These are phyloP conservation scores for Dicorynia guianensis DNA, from an alignment of 306 rosid species.

Conservation along the genomic window DNA sequence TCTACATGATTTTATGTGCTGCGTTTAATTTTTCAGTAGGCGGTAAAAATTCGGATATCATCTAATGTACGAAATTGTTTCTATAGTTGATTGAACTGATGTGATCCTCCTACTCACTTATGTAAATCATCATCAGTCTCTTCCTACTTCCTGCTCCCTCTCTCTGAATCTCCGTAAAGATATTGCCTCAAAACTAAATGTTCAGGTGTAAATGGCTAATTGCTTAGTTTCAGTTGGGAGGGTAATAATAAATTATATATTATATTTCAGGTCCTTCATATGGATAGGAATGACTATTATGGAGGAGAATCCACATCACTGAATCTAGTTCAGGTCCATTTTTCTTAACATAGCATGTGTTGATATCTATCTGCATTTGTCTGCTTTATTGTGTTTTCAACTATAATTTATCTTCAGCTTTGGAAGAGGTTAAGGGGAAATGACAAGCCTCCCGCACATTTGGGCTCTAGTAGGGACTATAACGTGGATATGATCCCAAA, in stretches of 20 bases:
- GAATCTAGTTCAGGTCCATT: slow-evolving; percentile 80
- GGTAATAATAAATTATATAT: background rate
- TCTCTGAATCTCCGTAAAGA: background rate
- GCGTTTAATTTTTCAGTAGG: background rate
- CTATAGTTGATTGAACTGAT: background rate
- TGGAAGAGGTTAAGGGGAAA: slow-evolving; percentile 95
- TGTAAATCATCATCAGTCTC: background rate
- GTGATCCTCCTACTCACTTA: background rate
- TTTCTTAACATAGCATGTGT: background rate
- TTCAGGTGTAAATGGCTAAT: background rate
- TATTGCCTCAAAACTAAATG: background rate
- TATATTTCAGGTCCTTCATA: slow-evolving; percentile 80
- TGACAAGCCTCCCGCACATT: slow-evolving; percentile 80
- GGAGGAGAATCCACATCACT: slow-evolving; percentile 97
- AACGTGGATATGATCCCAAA: slow-evolving; percentile 97
- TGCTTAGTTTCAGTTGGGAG: background rate
- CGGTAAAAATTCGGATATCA: background rate
- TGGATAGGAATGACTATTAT: slow-evolving; percentile 95
- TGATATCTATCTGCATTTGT: background rate
- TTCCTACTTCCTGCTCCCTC: background rate
- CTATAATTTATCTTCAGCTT: slow-evolving; percentile 57
- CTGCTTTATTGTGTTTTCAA: slow-evolving; percentile 3
- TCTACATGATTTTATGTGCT: background rate
- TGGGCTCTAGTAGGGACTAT: slow-evolving; percentile 96
- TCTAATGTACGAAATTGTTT: no score